These are phyloP conservation scores for Chloris gayana DNA, from an alignment of 176 grass and related monocot genomes.

Conservation along the genomic window DNA sequence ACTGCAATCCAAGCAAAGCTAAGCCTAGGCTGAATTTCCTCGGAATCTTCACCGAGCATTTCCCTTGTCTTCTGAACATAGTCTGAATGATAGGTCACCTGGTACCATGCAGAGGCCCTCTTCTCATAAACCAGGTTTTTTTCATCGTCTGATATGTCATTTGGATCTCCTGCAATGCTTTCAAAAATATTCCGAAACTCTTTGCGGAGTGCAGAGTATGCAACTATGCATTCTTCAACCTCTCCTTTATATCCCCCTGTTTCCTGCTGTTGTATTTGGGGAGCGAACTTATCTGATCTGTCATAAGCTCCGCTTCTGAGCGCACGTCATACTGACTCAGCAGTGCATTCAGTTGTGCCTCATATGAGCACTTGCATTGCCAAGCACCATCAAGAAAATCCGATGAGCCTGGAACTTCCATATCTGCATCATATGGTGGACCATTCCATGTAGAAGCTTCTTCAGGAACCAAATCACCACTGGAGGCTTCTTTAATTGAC, in stretches of 20 bases:
- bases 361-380: constrained; percentile 64
- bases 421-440: constrained; percentile 72
- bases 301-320: constrained; percentile 85
- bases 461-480: constrained; percentile 40
- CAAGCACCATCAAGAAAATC: constrained; percentile 66
- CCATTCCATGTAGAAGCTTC: constrained; percentile 47
- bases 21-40: constrained; percentile 47
- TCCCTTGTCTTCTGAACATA: constrained; percentile 58
- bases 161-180: constrained; percentile 36
- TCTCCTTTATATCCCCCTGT: constrained; percentile 78
- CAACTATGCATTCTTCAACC: constrained; percentile 78
- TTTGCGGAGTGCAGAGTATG: constrained; percentile 55
- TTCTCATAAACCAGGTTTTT: constrained; percentile 57
- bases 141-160: constrained; percentile 52
- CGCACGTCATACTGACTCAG: constrained; percentile 67
- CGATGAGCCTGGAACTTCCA: constrained; percentile 67
- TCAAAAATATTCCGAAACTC: constrained; percentile 64
- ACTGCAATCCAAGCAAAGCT: constrained; percentile 90
- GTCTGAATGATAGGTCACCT: constrained; percentile 78
- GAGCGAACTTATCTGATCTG: constrained; percentile 73
- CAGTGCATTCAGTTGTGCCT: constrained; percentile 59
- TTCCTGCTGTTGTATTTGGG: constrained; percentile 70
- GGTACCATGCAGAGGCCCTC: constrained; percentile 92
- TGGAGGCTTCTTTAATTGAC: constrained; percentile 41
- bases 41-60: constrained; percentile 43